Percentiles rank a stretch among this genome's conserved stretches.
These are phyloP conservation scores for Fusarium armeniacum DNA, from an alignment of 2,329 filamentous ascomycete genomes.

Conservation along the genomic window DNA sequence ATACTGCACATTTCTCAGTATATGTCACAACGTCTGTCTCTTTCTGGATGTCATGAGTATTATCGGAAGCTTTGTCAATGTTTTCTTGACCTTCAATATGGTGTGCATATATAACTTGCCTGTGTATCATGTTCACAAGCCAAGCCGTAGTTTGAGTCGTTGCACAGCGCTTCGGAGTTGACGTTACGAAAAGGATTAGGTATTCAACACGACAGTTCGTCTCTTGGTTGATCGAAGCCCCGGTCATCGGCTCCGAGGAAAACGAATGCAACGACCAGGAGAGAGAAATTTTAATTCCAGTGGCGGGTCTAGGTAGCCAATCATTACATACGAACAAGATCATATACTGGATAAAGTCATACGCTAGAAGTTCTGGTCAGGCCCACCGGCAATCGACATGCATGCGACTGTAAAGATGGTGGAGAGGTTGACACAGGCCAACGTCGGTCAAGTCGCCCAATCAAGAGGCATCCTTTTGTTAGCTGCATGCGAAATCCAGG, in stretches of 20 bases:
- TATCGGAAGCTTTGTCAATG: neutral
- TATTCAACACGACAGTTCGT: conserved; percentile 10
- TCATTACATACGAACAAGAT: conserved; percentile 31
- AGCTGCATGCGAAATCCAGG: conserved; percentile 47
- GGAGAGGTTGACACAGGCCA: conserved; percentile 30
- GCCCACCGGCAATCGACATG: conserved; percentile 44
- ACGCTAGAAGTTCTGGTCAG: conserved; percentile 34
- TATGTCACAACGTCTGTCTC: neutral
- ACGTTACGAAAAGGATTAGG: conserved; percentile 41
- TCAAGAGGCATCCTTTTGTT: conserved; percentile 33
- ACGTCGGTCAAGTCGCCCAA: conserved; percentile 37
- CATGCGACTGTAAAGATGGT: conserved; percentile 12
- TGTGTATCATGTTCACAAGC: conserved; percentile 11
- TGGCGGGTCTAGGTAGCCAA: conserved; percentile 41
- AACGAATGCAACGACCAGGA: conserved; percentile 22
- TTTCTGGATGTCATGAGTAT: neutral
- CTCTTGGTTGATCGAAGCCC: conserved; percentile 21
- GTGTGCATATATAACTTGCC: conserved; percentile 7
- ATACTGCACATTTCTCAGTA: neutral
- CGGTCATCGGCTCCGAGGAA: conserved; percentile 47
- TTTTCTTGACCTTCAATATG: neutral
- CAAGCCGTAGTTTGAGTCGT: conserved; percentile 28
- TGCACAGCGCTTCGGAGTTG: conserved; percentile 29
- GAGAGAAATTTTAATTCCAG: conserved; percentile 46
- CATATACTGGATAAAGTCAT: conserved; percentile 43